Evolutionary conservation across 2,329 filamentous ascomycete species (phyloP), one percentile per base, ranked within the genome.

Genomic region (Colletotrichum costaricense): DNA sequence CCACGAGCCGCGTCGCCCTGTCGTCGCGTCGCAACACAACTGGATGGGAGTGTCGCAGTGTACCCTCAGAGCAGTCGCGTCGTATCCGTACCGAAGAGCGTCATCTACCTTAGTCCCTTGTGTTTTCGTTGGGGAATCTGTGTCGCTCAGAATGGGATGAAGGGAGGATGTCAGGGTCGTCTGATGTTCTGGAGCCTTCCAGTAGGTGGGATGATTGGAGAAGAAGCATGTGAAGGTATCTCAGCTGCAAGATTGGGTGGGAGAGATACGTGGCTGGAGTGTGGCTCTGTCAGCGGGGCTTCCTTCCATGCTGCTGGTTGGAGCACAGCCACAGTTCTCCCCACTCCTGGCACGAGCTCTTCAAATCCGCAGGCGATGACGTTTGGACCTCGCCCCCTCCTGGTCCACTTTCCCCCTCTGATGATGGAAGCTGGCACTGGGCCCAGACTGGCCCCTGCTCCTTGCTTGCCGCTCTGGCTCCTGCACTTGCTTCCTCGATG

Each of bases 211-310:
- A 60, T 60, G 59, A 26, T 11, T 11, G 9, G 3, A 0, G 19
- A 2, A n/a, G 24, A 57, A 35, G 59, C 71, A 73, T 66, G 71
- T 73, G 71, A 66, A 73, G 42, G 71, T 73, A 71, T 28, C 38
- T 28, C 11, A 6, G 26, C 11, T 11, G 11, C 5, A 5, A 38
- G 38, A 33, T 5, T n/a, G 6, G 28, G n/a, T 5, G 6, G 14
- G 3, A 38, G 16, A 52, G 49, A 24, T 73, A 73, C 71, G 8
- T 71, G 28, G 60, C 56, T 52, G 3, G 19, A 24, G n/a, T 54
- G 60, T 66, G 46, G 60, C 55, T n/a, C 26, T 62, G 67, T 54
- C 58, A 54, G 56, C 2, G 52, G 52, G 26, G 14, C 55, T 57
- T 58, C 7, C n/a, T 22, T 42, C 38, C 16, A 35, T 35, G 33